A percentile compares a stretch with the other conserved stretches of the same genome.
Conservation (phyloP, 371 early-diverging fungal species). For the Syncephalis plumigaleata region DNA sequence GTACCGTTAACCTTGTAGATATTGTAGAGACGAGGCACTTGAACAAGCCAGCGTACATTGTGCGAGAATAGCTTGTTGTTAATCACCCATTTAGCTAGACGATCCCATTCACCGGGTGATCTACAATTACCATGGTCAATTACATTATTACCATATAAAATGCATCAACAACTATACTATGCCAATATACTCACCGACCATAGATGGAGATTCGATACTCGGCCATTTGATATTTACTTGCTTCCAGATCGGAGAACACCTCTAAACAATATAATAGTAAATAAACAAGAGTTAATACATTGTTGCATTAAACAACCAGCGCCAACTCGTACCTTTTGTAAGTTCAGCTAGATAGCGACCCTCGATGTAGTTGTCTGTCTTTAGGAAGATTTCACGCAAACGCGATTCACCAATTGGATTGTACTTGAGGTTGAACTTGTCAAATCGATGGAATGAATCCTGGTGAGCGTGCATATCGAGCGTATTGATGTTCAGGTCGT, state of each 20-base stretch:
- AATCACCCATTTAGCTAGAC: conserved; percentile 90
- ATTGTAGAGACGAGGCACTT: conserved; percentile 89
- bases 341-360: conserved; percentile 91
- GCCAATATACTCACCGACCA: conserved; percentile 32
- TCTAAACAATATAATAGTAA: conserved; percentile 22
- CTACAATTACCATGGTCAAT: background rate
- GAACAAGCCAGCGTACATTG: conserved; percentile 95
- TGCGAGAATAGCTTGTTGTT: conserved; percentile 77
- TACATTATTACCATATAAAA: no score
- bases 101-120: conserved; percentile 72
- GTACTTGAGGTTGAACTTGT: conserved; percentile 97
- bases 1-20: conserved; percentile 59
- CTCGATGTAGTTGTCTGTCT: conserved; percentile 88
- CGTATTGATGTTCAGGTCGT: conserved; percentile 92
- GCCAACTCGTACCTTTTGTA: conserved; percentile 43
- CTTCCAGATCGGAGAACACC: conserved; percentile 85
- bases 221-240: conserved; percentile 88
- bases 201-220: conserved; percentile 91
- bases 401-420: conserved; percentile 74
- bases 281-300: background rate
- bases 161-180: background rate
- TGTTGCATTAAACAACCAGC: background rate
- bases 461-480: conserved; percentile 93
- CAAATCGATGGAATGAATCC: conserved; percentile 83
- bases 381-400: conserved; percentile 74